Base-by-base conservation (phyloP, 352 stramenopile species). In the Plasmopara muralis region DNA sequence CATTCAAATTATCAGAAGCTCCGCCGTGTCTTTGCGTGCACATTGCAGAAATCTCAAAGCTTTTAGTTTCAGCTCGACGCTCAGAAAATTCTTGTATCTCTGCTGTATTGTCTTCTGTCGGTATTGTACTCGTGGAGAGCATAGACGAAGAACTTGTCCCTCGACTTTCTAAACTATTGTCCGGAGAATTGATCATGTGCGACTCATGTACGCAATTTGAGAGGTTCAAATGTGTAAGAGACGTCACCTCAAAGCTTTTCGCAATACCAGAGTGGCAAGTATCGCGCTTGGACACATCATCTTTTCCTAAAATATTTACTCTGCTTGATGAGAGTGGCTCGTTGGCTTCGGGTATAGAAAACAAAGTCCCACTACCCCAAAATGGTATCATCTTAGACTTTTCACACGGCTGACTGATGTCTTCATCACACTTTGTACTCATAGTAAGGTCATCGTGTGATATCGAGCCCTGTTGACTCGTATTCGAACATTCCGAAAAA, bases 281-380 rank as follows among this genome's bases (percentile, higher is more conserved):
- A 38, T 53, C 47, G 14, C 13, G 52, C 4, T 40, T 30, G 16
- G 0, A 6, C 38, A 28, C 18, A 13, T 20, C 9, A 20, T 44
- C 30, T 35, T 40, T 47, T 12, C 33, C 14, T 44, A 25, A 25
- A 15, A 40, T 14, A 25, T 31, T 55, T 20, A 34, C 33, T 55
- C 39, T 35, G 50, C 10, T 30, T 13, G 44, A 47, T 29, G 30
- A 47, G 35, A 61, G 35, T 15, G 40, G 40, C n/a, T 63, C 57
- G 15, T 49, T 57, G n/a, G 10, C 31, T 33, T 70, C 57, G 13
- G 45, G 57, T 43, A 70, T 70, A 14, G 62, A 9, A 20, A 57
- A 55, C 5, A 70, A 33, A 15, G 8, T 47, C 14, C 49, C 52
- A 30, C 40, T 39, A 38, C 47, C 43, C 25, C 62, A 50, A 9